A percentile compares a stretch with the other conserved stretches of the same genome.
phyloP scores from a whole-genome alignment of 495 filamentous ascomycete genomes.

The Daldinia decipiens region DNA sequence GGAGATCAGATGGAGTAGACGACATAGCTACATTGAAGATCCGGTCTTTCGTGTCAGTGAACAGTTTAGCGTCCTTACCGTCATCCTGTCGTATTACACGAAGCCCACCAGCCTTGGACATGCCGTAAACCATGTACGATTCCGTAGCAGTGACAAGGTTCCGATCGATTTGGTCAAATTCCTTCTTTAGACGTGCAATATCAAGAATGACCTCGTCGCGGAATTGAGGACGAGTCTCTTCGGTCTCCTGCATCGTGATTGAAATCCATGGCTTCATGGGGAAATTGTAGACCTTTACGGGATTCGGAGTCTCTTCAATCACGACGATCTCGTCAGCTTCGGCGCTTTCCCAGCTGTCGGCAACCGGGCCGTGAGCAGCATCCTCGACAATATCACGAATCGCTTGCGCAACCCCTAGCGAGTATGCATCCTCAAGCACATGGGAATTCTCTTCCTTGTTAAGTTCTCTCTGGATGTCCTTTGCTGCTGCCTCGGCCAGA shows the following conservation, averaged over 20 bases:
- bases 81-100: conserved; percentile 94
- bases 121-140: conserved; percentile 90
- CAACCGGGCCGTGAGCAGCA: conserved; percentile 62
- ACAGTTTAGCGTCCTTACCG: conserved; percentile 87
- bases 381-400: conserved; percentile 69
- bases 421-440: conserved; percentile 61
- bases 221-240: conserved; percentile 63
- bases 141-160: conserved; percentile 90
- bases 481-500: conserved; percentile 57
- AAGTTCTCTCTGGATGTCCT: conserved; percentile 65
- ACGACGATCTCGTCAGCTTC: conserved; percentile 75
- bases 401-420: conserved; percentile 63
- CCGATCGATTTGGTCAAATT: conserved; percentile 96
- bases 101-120: conserved; percentile 89
- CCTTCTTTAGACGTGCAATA: conserved; percentile 93
- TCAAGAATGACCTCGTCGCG: conserved; percentile 80
- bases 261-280: conserved; percentile 95
- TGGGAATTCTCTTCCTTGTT: conserved; percentile 63
- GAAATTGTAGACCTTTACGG: conserved; percentile 89
- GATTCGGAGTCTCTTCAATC: conserved; percentile 70
- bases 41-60: conserved; percentile 85
- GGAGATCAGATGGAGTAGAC: conserved; percentile 60
- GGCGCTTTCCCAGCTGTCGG: conserved; percentile 84
- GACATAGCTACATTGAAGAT: conserved; percentile 94
- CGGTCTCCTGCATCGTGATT: conserved; percentile 65